A percentile compares a stretch with the other conserved stretches of the same genome.
Conservation (phyloP, 2,329 filamentous ascomycete species). For the Aspergillus pseudoglaucus region DNA sequence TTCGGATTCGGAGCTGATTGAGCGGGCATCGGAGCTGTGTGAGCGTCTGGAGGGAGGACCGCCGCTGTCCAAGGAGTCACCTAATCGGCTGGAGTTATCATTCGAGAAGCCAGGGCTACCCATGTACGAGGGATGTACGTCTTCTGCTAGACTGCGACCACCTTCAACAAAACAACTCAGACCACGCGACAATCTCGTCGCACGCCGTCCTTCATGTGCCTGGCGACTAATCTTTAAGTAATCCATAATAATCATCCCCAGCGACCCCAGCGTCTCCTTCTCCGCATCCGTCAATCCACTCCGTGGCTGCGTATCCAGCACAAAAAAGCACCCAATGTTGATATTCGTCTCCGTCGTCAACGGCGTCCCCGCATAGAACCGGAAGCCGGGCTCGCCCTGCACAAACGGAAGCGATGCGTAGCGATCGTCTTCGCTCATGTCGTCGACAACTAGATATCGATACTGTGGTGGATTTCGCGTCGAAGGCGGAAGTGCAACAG, state of each 20-base stretch:
- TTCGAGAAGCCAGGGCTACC: slow-evolving; percentile 13
- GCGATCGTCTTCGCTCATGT: slow-evolving; percentile 32
- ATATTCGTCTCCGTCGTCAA: slow-evolving; percentile 53
- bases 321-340: slow-evolving; percentile 55
- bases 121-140: slow-evolving; percentile 15
- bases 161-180: slow-evolving; percentile 51
- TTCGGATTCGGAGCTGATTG: slow-evolving; percentile 21
- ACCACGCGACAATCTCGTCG: slow-evolving; percentile 50
- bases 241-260: slow-evolving; percentile 52
- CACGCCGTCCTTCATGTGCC: slow-evolving; percentile 47
- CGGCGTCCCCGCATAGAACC: slow-evolving; percentile 56
- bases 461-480: slow-evolving; percentile 16
- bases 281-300: slow-evolving; percentile 35
- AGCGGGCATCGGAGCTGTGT: slow-evolving; percentile 21
- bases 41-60: slow-evolving; percentile 20
- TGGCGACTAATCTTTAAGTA: slow-evolving; percentile 53
- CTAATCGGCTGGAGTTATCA: slow-evolving; percentile 17
- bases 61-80: slow-evolving; percentile 16
- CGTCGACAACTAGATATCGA: slow-evolving; percentile 30
- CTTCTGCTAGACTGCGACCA: slow-evolving; percentile 37
- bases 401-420: slow-evolving; percentile 35
- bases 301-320: slow-evolving; percentile 53
- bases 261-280: slow-evolving; percentile 49
- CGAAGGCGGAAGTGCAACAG: slow-evolving; percentile 25
- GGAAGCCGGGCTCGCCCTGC: slow-evolving; percentile 25